phyloP scores from a whole-genome alignment of 2,329 filamentous ascomycete species.

The Botryotinia narcissicola region DNA sequence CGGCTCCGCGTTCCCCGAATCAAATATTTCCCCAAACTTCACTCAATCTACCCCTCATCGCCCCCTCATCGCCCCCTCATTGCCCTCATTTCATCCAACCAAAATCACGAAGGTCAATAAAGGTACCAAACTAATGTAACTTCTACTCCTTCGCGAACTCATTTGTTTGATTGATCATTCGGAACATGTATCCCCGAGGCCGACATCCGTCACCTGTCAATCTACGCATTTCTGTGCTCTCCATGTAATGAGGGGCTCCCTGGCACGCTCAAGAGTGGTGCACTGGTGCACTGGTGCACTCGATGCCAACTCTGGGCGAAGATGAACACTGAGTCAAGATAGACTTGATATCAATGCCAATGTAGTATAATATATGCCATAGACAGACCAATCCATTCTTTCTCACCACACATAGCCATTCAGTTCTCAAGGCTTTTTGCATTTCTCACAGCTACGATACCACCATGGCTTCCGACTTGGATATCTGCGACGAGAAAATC shows the following conservation, averaged over 20 bases:
- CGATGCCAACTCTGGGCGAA: not conserved
- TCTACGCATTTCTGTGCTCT: no score
- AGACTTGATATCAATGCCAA: not conserved
- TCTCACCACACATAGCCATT: not conserved
- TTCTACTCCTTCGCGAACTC: not conserved
- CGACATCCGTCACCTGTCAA: not conserved
- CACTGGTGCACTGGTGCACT: not conserved
- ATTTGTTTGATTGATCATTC: not conserved
- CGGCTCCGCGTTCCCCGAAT: conserved; percentile 8
- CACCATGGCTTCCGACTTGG: conserved; percentile 29
- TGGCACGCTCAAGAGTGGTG: not conserved
- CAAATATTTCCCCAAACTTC: not conserved
- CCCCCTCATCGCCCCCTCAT: not conserved
- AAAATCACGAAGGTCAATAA: not conserved
- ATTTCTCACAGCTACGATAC: not conserved
- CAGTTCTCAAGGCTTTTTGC: no score
- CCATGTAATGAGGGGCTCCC: not conserved
- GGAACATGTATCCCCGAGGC: conserved; percentile 15
- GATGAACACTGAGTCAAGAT: not conserved
- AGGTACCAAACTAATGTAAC: not conserved
- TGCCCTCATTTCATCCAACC: not conserved
- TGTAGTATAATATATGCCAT: not conserved
- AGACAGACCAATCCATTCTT: not conserved
- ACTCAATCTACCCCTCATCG: not conserved
- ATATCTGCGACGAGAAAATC: conserved; percentile 51